Evolutionary conservation across 2,329 filamentous ascomycete genomes (phyloP), one percentile per base, ranked within the genome.

Genomic region (Calonectria montana): DNA sequence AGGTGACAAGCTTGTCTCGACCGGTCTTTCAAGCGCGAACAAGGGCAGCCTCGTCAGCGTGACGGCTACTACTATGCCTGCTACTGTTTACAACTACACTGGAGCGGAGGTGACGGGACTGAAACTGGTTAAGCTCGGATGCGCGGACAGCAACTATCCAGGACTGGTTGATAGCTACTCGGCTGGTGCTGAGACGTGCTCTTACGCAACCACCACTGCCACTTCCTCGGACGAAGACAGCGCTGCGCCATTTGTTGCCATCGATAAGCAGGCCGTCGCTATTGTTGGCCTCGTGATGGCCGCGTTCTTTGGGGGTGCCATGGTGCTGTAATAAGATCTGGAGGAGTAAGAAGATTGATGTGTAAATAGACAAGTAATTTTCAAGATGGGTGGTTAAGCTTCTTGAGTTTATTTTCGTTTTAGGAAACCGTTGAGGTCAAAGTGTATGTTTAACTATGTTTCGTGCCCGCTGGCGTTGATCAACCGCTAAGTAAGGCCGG

Each of bases 61-160:
- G 16, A 62, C 57, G 4, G 57, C 57, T 3, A 62, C 57, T 2
- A 45, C 57, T 2, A 62, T 62, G 57, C 57, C 57, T 15, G 57
- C 57, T 8, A 62, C 57, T 31, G 57, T 62, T 23, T 62, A 62
- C 57, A 62, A 62, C 39, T 62, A 62, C 39, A 62, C 57, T 10
- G 57, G 57, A 45, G 27, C 37, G 16, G 23, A 29, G 39, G 39
- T 62, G 16, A 62, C 37, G 15, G 57, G 37, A 7, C 39, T 43
- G 1, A 62, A 23, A 5, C 25, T 62, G 9, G 57, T 62, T 7
- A 43, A 41, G 37, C 57, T 62, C 9, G 57, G 57, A 31, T 62
- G 57, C 12, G 57, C 57, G 2, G 57, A 62, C 25, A 62, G 57
- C 37, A 62, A 62, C 57, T 62, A 62, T 39, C 57, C 57, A 15